Percentiles rank a stretch among this genome's conserved stretches.
Evolutionary conservation across 768 basidiomycete species (phyloP).

Genomic region (Tulasnella sp.): DNA sequence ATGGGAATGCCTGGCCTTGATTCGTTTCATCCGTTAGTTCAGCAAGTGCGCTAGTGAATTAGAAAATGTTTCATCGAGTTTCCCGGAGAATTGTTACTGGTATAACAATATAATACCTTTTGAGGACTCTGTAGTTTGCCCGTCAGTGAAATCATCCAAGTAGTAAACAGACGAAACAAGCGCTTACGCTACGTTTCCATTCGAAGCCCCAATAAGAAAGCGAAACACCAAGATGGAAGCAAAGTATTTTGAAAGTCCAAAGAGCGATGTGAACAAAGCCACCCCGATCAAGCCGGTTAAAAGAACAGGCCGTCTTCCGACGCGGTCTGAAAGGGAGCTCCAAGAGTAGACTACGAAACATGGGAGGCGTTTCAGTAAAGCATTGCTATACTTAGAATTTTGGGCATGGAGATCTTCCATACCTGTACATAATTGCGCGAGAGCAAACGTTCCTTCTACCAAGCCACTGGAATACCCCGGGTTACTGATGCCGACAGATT

Average conservation of each 20-base stretch:
- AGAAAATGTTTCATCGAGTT: background rate
- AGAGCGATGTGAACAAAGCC: slow-evolving; percentile 25
- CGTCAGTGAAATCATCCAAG: no score
- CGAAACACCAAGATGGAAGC: slow-evolving; percentile 18
- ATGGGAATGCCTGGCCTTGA: slow-evolving; percentile 22
- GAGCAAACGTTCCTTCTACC: slow-evolving; percentile 31
- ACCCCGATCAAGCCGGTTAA: slow-evolving; percentile 22
- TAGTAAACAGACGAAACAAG: background rate
- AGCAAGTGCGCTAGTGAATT: background rate
- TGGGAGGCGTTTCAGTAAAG: background rate
- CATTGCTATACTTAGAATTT: no score
- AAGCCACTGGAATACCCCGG: slow-evolving; percentile 32
- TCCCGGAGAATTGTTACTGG: background rate
- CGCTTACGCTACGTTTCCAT: slow-evolving; percentile 23
- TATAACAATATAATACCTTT: slow-evolving; percentile 19
- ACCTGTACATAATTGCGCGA: slow-evolving; percentile 30
- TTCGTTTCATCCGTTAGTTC: slow-evolving; percentile 24
- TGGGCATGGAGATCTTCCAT: background rate
- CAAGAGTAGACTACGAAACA: slow-evolving; percentile 24
- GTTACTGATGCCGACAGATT: slow-evolving; percentile 5
- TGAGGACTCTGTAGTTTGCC: background rate
- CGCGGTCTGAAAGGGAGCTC: slow-evolving; percentile 31
- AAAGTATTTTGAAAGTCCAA: slow-evolving; percentile 19
- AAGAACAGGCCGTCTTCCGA: slow-evolving; percentile 18
- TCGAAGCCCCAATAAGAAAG: slow-evolving; percentile 11